These are phyloP conservation scores for Salix viminalis DNA, from an alignment of 345 rosid genomes.

Conservation along the genomic window DNA sequence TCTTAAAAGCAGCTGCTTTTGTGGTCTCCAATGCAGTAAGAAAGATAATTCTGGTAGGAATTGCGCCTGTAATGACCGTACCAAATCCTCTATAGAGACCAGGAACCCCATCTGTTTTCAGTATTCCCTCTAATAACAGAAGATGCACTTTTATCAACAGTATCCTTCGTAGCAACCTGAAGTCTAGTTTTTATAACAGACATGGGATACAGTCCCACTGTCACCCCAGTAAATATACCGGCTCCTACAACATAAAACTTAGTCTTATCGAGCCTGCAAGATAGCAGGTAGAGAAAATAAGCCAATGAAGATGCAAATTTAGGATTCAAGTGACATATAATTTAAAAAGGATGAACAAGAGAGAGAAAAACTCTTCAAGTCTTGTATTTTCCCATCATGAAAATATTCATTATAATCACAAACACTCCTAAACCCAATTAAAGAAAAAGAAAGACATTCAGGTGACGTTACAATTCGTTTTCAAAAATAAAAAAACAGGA, in stretches of 20 bases:
- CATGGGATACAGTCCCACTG: slow-evolving; percentile 84
- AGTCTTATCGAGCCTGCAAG: slow-evolving; percentile 83
- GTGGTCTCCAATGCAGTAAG: slow-evolving; percentile 87
- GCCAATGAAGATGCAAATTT: background rate
- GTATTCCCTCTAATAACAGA: slow-evolving; percentile 67
- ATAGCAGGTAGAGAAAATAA: background rate
- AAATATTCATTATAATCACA: background rate
- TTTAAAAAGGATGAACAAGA: background rate
- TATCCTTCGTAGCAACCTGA: slow-evolving; percentile 86
- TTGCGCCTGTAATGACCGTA: slow-evolving; percentile 86
- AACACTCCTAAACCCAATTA: background rate
- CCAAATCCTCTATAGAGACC: slow-evolving; percentile 96
- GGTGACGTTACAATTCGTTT: background rate
- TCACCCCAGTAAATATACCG: slow-evolving; percentile 90
- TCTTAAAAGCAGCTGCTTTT: slow-evolving; percentile 65
- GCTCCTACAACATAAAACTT: slow-evolving; percentile 91
- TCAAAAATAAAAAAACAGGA: background rate
- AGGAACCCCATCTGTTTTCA: slow-evolving; percentile 81
- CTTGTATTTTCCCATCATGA: background rate
- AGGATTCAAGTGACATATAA: too few species aligned
- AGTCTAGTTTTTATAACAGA: slow-evolving; percentile 90
- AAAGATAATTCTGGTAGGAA: slow-evolving; percentile 86
- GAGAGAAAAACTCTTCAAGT: background rate
- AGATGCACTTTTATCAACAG: slow-evolving; percentile 65
- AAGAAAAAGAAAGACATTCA: background rate